These are phyloP conservation scores for Hypoxylon sp. DNA, from an alignment of 2,329 filamentous ascomycete genomes.

Conservation along the genomic window DNA sequence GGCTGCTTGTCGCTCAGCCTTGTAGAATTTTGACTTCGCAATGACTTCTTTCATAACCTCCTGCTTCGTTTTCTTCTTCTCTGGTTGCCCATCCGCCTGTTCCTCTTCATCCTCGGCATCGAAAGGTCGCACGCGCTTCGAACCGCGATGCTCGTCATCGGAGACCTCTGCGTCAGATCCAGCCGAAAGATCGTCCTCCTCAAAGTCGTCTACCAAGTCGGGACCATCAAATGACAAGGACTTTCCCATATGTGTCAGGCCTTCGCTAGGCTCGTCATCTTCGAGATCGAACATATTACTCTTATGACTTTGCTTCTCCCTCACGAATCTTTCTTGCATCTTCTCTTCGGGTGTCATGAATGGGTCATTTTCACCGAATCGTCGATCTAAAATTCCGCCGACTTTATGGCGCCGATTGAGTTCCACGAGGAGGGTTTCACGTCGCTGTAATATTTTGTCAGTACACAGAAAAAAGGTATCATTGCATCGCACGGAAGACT, in stretches of 20 bases:
- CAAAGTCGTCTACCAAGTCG: constrained; percentile 74
- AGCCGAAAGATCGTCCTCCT: constrained; percentile 74
- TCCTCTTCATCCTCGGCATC: constrained; percentile 60
- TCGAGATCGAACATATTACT: constrained; percentile 92
- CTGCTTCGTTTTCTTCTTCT: constrained; percentile 91
- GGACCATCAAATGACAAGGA: constrained; percentile 70
- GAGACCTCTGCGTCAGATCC: constrained; percentile 66
- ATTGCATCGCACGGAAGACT: constrained; percentile 41
- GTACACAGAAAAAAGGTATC: constrained; percentile 6
- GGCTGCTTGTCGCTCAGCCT: constrained; percentile 89
- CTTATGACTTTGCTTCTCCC: constrained; percentile 82
- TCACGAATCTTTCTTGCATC: constrained; percentile 88
- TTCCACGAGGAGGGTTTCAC: constrained; percentile 85
- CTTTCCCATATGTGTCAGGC: constrained; percentile 83
- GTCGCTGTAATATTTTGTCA: constrained; percentile 61
- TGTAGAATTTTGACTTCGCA: constrained; percentile 94
- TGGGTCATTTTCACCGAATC: constrained; percentile 95
- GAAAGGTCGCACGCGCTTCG: constrained; percentile 65
- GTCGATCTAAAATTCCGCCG: constrained; percentile 88
- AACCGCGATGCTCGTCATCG: constrained; percentile 61
- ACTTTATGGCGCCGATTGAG: constrained; percentile 90
- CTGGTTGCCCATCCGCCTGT: constrained; percentile 67
- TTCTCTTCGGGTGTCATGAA: constrained; percentile 93
- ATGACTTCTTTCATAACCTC: constrained; percentile 99
- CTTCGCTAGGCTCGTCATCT: constrained; percentile 73